These are phyloP conservation scores for Metarhizium guizhouense DNA, from an alignment of 2,329 filamentous ascomycete species.

Conservation along the genomic window DNA sequence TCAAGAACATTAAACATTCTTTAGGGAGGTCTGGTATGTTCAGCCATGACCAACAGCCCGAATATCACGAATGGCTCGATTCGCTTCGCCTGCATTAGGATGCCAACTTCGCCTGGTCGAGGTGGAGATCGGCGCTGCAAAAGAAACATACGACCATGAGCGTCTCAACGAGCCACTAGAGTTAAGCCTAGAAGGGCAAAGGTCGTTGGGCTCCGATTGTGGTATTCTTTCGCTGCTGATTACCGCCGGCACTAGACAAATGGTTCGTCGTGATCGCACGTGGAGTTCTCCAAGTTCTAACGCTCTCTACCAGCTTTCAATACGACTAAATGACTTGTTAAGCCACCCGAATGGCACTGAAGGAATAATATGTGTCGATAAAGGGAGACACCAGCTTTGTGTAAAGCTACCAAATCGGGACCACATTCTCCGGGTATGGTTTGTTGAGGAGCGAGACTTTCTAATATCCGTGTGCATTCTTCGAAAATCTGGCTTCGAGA, in stretches of 20 bases:
- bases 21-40: neutral
- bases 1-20: neutral
- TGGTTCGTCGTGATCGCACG: slow-evolving; percentile 2
- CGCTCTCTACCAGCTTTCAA: slow-evolving; percentile 1
- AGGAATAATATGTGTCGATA: slow-evolving; percentile 12
- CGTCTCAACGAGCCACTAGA: slow-evolving; percentile 3
- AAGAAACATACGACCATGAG: slow-evolving; percentile 2
- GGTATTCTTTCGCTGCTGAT: slow-evolving; percentile 4
- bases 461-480: slow-evolving; percentile 22
- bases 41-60: neutral
- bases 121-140: slow-evolving; percentile 2
- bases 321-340: slow-evolving; percentile 6
- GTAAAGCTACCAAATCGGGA: slow-evolving; percentile 16
- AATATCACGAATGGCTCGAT: slow-evolving; percentile 1
- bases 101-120: slow-evolving; percentile 5
- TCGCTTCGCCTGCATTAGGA: slow-evolving; percentile 6
- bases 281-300: slow-evolving; percentile 1
- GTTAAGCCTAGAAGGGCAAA: slow-evolving; percentile 4
- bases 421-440: slow-evolving; percentile 17
- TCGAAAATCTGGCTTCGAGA: slow-evolving; percentile 19
- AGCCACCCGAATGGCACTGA: slow-evolving; percentile 1
- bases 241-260: neutral
- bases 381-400: slow-evolving; percentile 12
- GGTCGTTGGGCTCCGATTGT: slow-evolving; percentile 1
- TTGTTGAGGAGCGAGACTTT: slow-evolving; percentile 24